phyloP scores from a whole-genome alignment of 2,329 filamentous ascomycete species.

The Calonectria montana region DNA sequence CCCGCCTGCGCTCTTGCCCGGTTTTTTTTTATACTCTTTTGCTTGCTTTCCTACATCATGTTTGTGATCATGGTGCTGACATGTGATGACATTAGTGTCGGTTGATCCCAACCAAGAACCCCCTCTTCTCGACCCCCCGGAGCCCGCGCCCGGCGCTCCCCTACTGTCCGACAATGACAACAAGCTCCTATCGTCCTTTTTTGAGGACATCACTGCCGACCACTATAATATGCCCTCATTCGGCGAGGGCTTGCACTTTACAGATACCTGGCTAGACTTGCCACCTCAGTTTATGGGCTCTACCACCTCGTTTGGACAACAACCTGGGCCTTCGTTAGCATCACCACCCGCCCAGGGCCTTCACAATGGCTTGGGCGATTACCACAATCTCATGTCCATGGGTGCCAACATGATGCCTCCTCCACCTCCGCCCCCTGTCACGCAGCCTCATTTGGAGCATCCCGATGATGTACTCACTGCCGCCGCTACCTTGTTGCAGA shows the following conservation, averaged over 20 bases:
- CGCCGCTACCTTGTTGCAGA: slow-evolving; percentile 65
- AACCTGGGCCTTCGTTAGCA: slow-evolving; percentile 49
- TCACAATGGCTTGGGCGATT: slow-evolving; percentile 33
- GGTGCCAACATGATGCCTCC: slow-evolving; percentile 50
- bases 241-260: slow-evolving; percentile 62
- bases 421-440: slow-evolving; percentile 43
- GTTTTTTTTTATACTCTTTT: background rate
- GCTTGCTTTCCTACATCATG: background rate
- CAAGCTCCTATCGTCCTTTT: slow-evolving; percentile 68
- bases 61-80: slow-evolving; percentile 38
- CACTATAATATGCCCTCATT: slow-evolving; percentile 62
- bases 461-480: slow-evolving; percentile 67
- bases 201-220: slow-evolving; percentile 64
- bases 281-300: slow-evolving; percentile 75
- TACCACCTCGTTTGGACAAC: slow-evolving; percentile 71
- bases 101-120: slow-evolving; percentile 58
- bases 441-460: slow-evolving; percentile 44
- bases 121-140: slow-evolving; percentile 65
- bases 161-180: slow-evolving; percentile 73
- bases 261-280: slow-evolving; percentile 66
- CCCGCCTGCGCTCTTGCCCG: background rate
- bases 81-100: slow-evolving; percentile 52
- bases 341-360: slow-evolving; percentile 38
- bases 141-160: slow-evolving; percentile 72
- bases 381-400: slow-evolving; percentile 34